Conservation (phyloP, 192 early-diverging fungal genomes). For the Coemansia sp. region DNA sequence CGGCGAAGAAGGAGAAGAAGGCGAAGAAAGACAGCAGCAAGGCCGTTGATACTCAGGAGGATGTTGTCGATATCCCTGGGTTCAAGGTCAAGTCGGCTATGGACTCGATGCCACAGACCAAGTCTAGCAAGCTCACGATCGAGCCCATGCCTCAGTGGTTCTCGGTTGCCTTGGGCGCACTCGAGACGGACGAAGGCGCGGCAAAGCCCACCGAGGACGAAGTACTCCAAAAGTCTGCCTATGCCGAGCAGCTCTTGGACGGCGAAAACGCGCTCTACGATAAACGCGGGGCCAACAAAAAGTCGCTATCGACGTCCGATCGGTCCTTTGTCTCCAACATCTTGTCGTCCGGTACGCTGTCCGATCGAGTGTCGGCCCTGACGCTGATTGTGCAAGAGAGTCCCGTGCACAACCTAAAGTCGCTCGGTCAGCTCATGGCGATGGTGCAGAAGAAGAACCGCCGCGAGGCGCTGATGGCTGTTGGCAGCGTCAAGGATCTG, state of each 20-base stretch:
- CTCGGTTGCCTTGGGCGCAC: conserved; percentile 17
- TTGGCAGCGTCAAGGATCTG: conserved; percentile 90
- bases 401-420: conserved; percentile 77
- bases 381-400: conserved; percentile 92
- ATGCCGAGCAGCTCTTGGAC: conserved; percentile 66
- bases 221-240: conserved; percentile 38
- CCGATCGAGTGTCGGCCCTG: conserved; percentile 91
- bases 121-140: conserved; percentile 26
- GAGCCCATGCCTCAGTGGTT: conserved; percentile 47
- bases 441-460: conserved; percentile 92
- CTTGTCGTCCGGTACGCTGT: conserved; percentile 87
- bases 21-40: conserved; percentile 18
- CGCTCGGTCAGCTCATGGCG: conserved; percentile 73
- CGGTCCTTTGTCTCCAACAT: conserved; percentile 85
- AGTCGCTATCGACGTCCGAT: conserved; percentile 74
- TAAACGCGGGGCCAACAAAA: conserved; percentile 53
- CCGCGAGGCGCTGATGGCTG: conserved; percentile 81
- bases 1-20: conserved; percentile 25
- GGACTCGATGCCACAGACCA: conserved; percentile 34
- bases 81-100: conserved; percentile 57
- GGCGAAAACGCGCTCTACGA: conserved; percentile 66
- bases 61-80: conserved; percentile 27
- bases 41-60: conserved; percentile 14
- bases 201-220: conserved; percentile 42
- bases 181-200: conserved; percentile 15